phyloP scores from a whole-genome alignment of 1,284 basidiomycete species.

The Caloboletus inedulis region DNA sequence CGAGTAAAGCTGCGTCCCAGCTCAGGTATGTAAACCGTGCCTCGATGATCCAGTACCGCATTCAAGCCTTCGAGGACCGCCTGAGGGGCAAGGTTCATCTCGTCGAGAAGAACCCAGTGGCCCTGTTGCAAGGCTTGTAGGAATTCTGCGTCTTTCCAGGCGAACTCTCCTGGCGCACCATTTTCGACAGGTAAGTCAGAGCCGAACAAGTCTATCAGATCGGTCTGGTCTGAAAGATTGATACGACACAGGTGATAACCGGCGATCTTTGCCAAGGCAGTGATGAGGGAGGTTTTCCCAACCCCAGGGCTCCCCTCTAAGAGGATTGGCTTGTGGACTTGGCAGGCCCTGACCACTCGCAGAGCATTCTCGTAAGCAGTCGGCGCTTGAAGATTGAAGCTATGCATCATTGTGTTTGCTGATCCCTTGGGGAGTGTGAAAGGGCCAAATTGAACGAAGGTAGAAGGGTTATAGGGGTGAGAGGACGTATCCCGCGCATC shows the following conservation, averaged over 20 bases:
- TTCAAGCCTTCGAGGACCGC: slow-evolving; percentile 97
- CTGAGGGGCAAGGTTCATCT: slow-evolving; percentile 98
- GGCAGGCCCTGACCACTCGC: slow-evolving; percentile 88
- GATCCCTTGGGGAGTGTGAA: slow-evolving; percentile 73
- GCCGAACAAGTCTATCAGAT: slow-evolving; percentile 94
- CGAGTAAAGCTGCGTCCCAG: slow-evolving; percentile 86
- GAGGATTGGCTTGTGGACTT: slow-evolving; percentile 88
- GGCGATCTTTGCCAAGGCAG: slow-evolving; percentile 80
- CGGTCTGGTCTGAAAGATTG: slow-evolving; percentile 98
- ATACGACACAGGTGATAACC: slow-evolving; percentile 89
- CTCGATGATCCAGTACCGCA: slow-evolving; percentile 94
- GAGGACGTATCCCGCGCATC: slow-evolving; percentile 27
- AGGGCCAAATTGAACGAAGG: slow-evolving; percentile 64
- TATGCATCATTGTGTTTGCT: slow-evolving; percentile 33
- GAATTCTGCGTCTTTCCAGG: slow-evolving; percentile 98
- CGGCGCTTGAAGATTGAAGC: slow-evolving; percentile 85
- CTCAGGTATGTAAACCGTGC: slow-evolving; percentile 94
- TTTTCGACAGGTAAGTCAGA: slow-evolving; percentile 96
- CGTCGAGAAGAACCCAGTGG: slow-evolving; percentile 96
- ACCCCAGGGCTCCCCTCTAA: slow-evolving; percentile 98
- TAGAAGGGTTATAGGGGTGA: slow-evolving; percentile 35
- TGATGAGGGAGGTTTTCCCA: slow-evolving; percentile 96
- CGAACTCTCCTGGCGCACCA: slow-evolving; percentile 88
- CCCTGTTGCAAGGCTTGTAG: slow-evolving; percentile 90
- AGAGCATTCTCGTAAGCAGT: slow-evolving; percentile 89